Conservation (phyloP, 108 stramenopile species). For the Epithemia pelagica region DNA sequence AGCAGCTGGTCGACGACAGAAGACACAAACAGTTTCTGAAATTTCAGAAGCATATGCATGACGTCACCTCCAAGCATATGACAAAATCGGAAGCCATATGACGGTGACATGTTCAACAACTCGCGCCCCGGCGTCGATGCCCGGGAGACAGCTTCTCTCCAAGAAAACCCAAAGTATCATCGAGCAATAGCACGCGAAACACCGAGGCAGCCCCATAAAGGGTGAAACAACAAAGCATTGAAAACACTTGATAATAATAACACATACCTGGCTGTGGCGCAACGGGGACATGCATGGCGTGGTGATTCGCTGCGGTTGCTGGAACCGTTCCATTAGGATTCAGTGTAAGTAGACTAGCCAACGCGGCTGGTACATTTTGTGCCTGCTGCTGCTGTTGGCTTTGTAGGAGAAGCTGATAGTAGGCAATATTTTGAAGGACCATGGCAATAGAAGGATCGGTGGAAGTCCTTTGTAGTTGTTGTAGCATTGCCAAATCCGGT, state of each 20-base stretch:
- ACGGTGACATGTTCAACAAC: too few relatives aligned
- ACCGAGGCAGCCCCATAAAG: too few relatives aligned
- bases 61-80: not conserved
- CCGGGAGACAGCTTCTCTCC: too few relatives aligned
- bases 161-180: too few relatives aligned
- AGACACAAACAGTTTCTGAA: not conserved
- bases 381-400: conserved; percentile 1
- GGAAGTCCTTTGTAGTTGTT: not conserved
- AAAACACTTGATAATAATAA: too few relatives aligned
- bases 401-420: conserved; percentile 3
- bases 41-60: not conserved
- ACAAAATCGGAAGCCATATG: not conserved
- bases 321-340: not conserved
- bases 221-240: too few relatives aligned
- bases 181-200: too few relatives aligned
- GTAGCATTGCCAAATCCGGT: not conserved
- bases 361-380: not conserved
- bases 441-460: not conserved
- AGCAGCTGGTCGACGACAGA: not conserved
- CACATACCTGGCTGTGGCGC: too few relatives aligned
- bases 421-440: conserved; percentile 1
- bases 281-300: too few relatives aligned
- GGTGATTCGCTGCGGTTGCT: too few relatives aligned
- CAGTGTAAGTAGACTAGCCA: not conserved
- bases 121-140: too few relatives aligned